Percentiles rank a stretch among this genome's conserved stretches.
phyloP scores from a whole-genome alignment of 2,329 filamentous ascomycete genomes.

The Diplodia mutila region DNA sequence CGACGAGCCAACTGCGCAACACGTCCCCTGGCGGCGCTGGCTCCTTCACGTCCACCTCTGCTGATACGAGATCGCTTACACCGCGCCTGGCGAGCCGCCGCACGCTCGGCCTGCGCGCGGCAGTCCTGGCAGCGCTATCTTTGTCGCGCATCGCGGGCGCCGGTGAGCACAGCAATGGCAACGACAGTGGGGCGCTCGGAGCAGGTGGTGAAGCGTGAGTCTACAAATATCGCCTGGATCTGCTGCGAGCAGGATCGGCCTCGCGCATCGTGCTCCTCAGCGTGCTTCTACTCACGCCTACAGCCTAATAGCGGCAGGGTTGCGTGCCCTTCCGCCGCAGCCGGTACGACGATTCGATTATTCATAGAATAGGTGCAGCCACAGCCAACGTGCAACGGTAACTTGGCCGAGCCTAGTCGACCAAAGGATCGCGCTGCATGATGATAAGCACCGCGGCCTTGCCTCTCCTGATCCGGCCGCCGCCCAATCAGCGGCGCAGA shows the following conservation, averaged over 20 bases:
- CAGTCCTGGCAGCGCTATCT: not conserved
- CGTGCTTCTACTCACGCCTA: constrained; percentile 21
- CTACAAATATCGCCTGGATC: constrained; percentile 24
- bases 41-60: not conserved
- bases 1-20: constrained; percentile 18
- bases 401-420: constrained; percentile 22
- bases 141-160: constrained; percentile 1
- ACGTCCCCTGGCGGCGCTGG: constrained; percentile 29
- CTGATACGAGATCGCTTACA: constrained; percentile 26
- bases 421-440: constrained; percentile 23
- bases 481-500: constrained; percentile 16
- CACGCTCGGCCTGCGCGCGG: not conserved
- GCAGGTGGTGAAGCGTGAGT: constrained; percentile 15
- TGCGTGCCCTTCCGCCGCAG: constrained; percentile 19
- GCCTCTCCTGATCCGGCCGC: constrained; percentile 14
- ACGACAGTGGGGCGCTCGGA: constrained; percentile 5
- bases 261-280: constrained; percentile 15
- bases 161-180: constrained; percentile 10
- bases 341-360: constrained; percentile 25
- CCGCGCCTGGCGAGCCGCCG: not conserved
- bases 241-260: constrained; percentile 22
- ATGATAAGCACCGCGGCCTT: constrained; percentile 24
- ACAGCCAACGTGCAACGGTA: constrained; percentile 24
- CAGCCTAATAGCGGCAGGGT: constrained; percentile 25
- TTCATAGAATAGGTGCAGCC: constrained; percentile 24